Conservation (phyloP, 2,329 filamentous ascomycete genomes). For the Lecanosticta acicola region DNA sequence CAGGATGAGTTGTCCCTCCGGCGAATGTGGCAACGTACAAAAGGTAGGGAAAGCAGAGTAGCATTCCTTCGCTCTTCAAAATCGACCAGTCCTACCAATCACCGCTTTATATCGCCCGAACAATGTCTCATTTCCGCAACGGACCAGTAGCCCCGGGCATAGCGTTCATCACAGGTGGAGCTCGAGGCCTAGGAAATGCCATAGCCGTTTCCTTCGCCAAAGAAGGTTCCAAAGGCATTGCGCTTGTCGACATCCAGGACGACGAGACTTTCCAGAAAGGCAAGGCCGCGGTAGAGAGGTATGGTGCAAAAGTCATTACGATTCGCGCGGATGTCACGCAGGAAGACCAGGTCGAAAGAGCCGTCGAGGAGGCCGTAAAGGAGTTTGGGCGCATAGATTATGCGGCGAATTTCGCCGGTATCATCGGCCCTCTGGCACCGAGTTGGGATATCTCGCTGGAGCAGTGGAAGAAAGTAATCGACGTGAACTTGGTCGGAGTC, state of each 20-base stretch:
- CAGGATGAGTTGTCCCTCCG: background rate
- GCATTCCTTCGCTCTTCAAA: background rate
- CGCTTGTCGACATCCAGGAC: constrained; percentile 23
- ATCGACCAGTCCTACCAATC: constrained; percentile 8
- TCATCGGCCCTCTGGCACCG: constrained; percentile 25
- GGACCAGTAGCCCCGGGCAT: constrained; percentile 24
- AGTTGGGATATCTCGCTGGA: constrained; percentile 30
- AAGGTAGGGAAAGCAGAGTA: background rate
- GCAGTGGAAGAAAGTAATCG: constrained; percentile 33
- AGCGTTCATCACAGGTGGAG: constrained; percentile 27
- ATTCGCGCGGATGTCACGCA: constrained; percentile 29
- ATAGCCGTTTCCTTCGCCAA: constrained; percentile 26
- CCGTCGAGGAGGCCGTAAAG: constrained; percentile 31
- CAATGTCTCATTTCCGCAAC: constrained; percentile 17
- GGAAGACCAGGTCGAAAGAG: constrained; percentile 31
- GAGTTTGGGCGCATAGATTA: constrained; percentile 38
- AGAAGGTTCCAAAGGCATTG: constrained; percentile 24
- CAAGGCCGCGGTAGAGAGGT: constrained; percentile 21
- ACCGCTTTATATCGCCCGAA: no score
- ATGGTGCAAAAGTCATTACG: constrained; percentile 23
- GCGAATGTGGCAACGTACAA: no score
- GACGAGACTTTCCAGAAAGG: constrained; percentile 21
- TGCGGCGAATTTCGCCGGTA: constrained; percentile 36
- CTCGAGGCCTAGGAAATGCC: constrained; percentile 24
- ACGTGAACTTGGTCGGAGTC: constrained; percentile 36